Base-by-base conservation (phyloP, 129 eudicot species). In the Tagetes erecta region DNA sequence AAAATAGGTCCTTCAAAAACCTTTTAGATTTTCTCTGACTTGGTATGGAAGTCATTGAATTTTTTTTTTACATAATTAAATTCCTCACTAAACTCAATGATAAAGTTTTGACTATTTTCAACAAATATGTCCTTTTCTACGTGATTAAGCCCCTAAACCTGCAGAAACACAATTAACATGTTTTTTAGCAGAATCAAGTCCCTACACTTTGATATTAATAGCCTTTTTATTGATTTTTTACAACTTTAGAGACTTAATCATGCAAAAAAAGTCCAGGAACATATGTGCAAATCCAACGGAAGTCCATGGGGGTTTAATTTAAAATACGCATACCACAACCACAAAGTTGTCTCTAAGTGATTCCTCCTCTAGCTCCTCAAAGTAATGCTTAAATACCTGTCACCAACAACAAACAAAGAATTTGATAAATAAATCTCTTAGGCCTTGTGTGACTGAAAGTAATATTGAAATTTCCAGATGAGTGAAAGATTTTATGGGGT, bases 301-400 rank as follows among this genome's bases (percentile, higher is more conserved):
- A 36, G 44, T 12, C 27, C 44, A 35, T 60, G 36, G 27, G 42
- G 67, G 10, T 60, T 36, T 2, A 53, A 3, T 13, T 35, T 40
- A 51, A 71, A 57, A 38, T 65, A 62, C 34, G 39, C 90, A n/a
- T 88, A 91, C 99, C 92, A 91, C 97, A 58, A 95, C 94, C 58
- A 95, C 99, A 70, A 95, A 95, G 81, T 95, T 95, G 83, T 95
- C 97, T 79, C 97, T 80, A 49, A 95, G 97, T 27, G 99, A 95
- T 82, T 95, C 99, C 89, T 95, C 99, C 87, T 95, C 99, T 78
- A 95, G 85, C 88, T 86, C 94, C 67, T 95, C 97, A 71, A 95
- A 95, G 80, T 95, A 95, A 83, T 91, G 92, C 85, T 84, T 91
- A 71, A 95, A 95, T 35, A 95, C 99, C 99, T 95, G 88, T 75